A percentile compares a stretch with the other conserved stretches of the same genome.
Conservation (phyloP, 2,329 filamentous ascomycete species). For the Trichoderma breve region DNA sequence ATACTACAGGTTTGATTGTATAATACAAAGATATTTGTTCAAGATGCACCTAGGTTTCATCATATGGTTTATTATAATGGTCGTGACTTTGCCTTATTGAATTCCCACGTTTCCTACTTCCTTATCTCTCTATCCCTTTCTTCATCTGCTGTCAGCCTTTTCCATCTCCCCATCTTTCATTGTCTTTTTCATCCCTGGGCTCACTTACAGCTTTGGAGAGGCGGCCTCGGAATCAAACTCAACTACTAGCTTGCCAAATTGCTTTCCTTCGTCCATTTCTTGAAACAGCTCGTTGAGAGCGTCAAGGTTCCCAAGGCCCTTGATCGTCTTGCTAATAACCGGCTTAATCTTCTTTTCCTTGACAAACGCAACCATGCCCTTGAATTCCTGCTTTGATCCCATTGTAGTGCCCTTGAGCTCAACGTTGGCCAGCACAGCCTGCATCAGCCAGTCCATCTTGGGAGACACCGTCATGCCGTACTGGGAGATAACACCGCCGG, state of each 20-base stretch:
- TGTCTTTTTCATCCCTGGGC: neutral
- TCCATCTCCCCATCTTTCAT: neutral
- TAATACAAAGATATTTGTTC: neutral
- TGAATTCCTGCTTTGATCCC: slow-evolving; percentile 86
- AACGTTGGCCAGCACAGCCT: slow-evolving; percentile 80
- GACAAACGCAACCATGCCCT: slow-evolving; percentile 87
- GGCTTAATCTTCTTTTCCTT: slow-evolving; percentile 69
- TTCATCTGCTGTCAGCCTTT: neutral
- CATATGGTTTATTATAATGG: neutral
- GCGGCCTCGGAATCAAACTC: slow-evolving; percentile 51
- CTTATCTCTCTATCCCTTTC: neutral
- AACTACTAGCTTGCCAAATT: slow-evolving; percentile 92
- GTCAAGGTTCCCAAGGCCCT: slow-evolving; percentile 71
- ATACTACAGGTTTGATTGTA: neutral
- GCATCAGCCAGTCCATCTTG: slow-evolving; percentile 84
- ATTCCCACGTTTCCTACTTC: neutral
- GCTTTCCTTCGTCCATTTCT: slow-evolving; percentile 79
- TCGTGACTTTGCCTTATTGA: neutral
- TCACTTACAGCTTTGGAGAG: slow-evolving; percentile 41
- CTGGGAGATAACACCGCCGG: slow-evolving; percentile 76
- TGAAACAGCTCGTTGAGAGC: slow-evolving; percentile 80
- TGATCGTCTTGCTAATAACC: slow-evolving; percentile 70
- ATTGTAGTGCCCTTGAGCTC: slow-evolving; percentile 86
- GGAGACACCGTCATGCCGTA: slow-evolving; percentile 91
- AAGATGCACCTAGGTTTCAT: neutral